phyloP scores from a whole-genome alignment of 176 grass and related monocot genomes.

The Carex cristatella region DNA sequence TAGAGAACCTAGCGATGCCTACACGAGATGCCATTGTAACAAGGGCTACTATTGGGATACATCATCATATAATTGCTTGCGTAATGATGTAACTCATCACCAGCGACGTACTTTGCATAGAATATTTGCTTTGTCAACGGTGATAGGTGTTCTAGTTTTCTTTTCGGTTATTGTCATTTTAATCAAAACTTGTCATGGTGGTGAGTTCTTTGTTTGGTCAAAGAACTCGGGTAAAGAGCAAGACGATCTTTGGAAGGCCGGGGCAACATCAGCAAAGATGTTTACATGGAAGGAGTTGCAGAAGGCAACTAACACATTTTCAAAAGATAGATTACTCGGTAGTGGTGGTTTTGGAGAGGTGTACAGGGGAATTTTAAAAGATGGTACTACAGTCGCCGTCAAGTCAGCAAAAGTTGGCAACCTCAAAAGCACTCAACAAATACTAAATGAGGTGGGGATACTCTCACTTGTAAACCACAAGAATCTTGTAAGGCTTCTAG shows the following conservation, averaged over 20 bases:
- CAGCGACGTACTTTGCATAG: background rate
- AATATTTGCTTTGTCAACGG: background rate
- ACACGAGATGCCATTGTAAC: slow-evolving; percentile 19
- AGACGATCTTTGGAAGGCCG: background rate
- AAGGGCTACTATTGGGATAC: slow-evolving; percentile 23
- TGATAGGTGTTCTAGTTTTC: background rate
- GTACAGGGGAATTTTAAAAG: slow-evolving; percentile 23
- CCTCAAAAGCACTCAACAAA: slow-evolving; percentile 21
- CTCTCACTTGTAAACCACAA: slow-evolving; percentile 29
- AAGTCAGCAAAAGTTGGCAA: slow-evolving; percentile 22
- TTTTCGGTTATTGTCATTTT: background rate
- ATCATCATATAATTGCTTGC: slow-evolving; percentile 5
- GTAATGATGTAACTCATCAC: background rate
- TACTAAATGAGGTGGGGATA: slow-evolving; percentile 25
- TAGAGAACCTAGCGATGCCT: background rate
- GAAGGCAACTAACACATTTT: slow-evolving; percentile 22
- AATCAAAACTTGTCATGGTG: background rate
- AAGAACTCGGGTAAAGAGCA: background rate
- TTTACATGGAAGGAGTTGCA: slow-evolving; percentile 27
- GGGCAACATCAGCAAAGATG: slow-evolving; percentile 11
- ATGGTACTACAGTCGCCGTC: slow-evolving; percentile 15
- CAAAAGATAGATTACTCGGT: slow-evolving; percentile 19
- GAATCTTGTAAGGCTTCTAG: slow-evolving; percentile 28
- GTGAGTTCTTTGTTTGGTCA: background rate
- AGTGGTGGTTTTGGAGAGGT: slow-evolving; percentile 28